Base-by-base conservation (phyloP, 1,284 basidiomycete species). In the Tremellales sp. region DNA sequence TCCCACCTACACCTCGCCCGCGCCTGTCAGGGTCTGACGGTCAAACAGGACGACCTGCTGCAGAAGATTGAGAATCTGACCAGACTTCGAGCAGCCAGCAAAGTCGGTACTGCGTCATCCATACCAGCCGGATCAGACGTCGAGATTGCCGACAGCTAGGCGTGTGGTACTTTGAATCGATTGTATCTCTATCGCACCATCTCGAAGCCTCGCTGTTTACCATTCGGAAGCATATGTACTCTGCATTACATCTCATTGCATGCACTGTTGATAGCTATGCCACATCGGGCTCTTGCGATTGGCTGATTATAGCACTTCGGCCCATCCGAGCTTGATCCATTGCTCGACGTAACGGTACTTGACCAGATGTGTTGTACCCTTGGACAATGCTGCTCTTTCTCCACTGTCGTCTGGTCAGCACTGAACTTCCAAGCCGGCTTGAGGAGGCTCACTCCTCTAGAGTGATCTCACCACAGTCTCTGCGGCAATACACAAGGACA, bases 401-500 rank as follows among this genome's bases (percentile, higher is more conserved):
- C 69, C 72, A 7, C 72, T 74, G 54, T 15, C 13, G 45, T 42
- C 35, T 48, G 12, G n/a, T 36, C 22, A 17, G 21, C 25, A 6
- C 1, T 29, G 33, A n/a, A 35, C 26, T 43, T 8, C 8, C 25
- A 45, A n/a, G 36, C 47, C 40, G 53, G 37, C 44, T 27, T 46
- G 27, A 24, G 15, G 24, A 10, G 6, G 64, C 69, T 54, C 48
- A 92, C 89, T 87, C 84, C 31, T 84, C 84, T 17, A 91, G 73
- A 26, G 77, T 75, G 41, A 89, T 79, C 6, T 82, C 82, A 1
- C 84, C 82, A 69, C 88, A 88, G 45, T 80, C 78, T 46, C 79
- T 76, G 17, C 83, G 77, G 11, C 87, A 87, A 66, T 84, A 86
- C 1, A 86, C 83, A 63, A 93, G 86, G 1, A 94, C 87, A 0